phyloP scores from a whole-genome alignment of 306 rosid species.

The Rubus parviflorus region DNA sequence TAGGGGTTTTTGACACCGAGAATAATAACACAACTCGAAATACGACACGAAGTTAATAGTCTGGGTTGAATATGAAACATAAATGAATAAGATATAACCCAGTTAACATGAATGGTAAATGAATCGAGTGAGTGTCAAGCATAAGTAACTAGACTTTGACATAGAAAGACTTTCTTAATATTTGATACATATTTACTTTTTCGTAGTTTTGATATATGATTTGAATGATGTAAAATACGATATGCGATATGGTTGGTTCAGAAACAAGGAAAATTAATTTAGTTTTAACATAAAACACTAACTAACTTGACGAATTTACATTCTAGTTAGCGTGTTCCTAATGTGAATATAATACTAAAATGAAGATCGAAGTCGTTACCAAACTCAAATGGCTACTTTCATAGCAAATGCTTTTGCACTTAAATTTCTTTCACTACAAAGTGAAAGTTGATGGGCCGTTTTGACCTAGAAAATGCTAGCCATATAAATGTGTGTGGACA shows the following conservation, averaged over 20 bases:
- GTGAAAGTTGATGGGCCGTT: not conserved
- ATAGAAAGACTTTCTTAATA: too few species aligned
- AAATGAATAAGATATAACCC: too few species aligned
- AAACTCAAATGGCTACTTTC: not conserved
- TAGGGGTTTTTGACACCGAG: not conserved
- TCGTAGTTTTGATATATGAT: too few species aligned
- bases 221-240: too few species aligned
- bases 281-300: not conserved
- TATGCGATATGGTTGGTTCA: too few species aligned
- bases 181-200: too few species aligned
- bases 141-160: too few species aligned
- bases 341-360: not conserved
- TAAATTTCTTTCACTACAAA: not conserved
- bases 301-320: not conserved
- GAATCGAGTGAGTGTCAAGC: too few species aligned
- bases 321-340: not conserved
- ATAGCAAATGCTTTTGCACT: not conserved
- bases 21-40: not conserved
- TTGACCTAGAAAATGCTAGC: not conserved
- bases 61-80: not conserved
- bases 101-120: too few species aligned
- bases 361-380: not conserved
- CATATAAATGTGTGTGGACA: too few species aligned
- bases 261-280: too few species aligned
- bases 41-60: not conserved